A percentile compares a stretch with the other conserved stretches of the same genome.
Conservation (phyloP, 2,329 filamentous ascomycete genomes). For the Aspergillus eucalypticola region DNA sequence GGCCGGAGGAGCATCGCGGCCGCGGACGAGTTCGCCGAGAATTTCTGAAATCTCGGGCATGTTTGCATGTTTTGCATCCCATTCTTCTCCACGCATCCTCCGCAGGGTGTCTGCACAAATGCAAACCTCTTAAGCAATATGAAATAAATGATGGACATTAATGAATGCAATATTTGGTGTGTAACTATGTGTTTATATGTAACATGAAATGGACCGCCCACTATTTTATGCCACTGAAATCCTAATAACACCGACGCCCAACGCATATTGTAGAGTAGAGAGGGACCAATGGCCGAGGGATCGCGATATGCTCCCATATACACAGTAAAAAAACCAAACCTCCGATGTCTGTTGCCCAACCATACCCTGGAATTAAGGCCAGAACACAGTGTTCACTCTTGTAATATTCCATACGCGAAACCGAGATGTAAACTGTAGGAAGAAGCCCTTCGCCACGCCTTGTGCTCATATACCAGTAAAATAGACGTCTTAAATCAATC, state of each 20-base stretch:
- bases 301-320: constrained; percentile 18
- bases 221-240: not conserved
- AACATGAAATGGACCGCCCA: not conserved
- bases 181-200: not conserved
- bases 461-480: constrained; percentile 24
- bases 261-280: not conserved
- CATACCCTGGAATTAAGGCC: constrained; percentile 8
- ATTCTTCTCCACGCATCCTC: not conserved
- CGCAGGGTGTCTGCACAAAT: not conserved
- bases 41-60: constrained; percentile 27
- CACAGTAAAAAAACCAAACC: constrained; percentile 14
- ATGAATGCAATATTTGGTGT: not conserved
- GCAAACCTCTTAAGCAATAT: too few species aligned
- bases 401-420: constrained; percentile 11
- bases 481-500: constrained; percentile 25
- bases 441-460: constrained; percentile 23
- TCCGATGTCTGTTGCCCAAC: constrained; percentile 10
- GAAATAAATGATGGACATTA: too few species aligned
- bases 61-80: constrained; percentile 37
- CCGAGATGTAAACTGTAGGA: constrained; percentile 7
- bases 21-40: constrained; percentile 24
- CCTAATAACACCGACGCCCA: not conserved
- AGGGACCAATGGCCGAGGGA: constrained; percentile 1
- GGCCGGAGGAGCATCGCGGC: constrained; percentile 8
- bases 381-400: constrained; percentile 10